phyloP scores from a whole-genome alignment of 2,329 filamentous ascomycete genomes.

The Endothia cerciana region DNA sequence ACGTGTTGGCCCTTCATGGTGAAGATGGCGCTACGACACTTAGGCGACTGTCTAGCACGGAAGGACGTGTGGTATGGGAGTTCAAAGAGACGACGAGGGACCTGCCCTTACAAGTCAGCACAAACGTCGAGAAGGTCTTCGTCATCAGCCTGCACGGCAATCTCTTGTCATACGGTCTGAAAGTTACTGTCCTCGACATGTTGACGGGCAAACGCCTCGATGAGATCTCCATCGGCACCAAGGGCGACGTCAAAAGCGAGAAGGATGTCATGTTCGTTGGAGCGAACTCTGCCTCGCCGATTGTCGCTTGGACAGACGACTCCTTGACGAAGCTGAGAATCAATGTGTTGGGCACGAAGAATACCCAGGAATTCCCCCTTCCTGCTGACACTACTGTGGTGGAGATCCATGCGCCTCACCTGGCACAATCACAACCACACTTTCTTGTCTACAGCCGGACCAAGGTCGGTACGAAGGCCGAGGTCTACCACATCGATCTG shows the following conservation, averaged over 20 bases:
- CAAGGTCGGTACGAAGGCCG: conserved; percentile 72
- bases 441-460: conserved; percentile 85
- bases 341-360: conserved; percentile 69
- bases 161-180: conserved; percentile 74
- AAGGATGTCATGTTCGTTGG: conserved; percentile 75
- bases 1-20: conserved; percentile 70
- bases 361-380: conserved; percentile 58
- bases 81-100: conserved; percentile 71
- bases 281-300: conserved; percentile 73
- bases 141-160: conserved; percentile 75
- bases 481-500: conserved; percentile 82
- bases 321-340: conserved; percentile 66
- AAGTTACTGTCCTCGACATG: conserved; percentile 73
- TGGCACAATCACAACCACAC: conserved; percentile 73
- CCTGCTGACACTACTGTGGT: conserved; percentile 53
- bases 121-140: conserved; percentile 72
- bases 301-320: conserved; percentile 76
- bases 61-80: conserved; percentile 80
- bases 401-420: conserved; percentile 74
- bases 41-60: conserved; percentile 71
- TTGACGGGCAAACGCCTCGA: conserved; percentile 72
- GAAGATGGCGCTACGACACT: conserved; percentile 64
- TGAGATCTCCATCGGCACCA: conserved; percentile 73
- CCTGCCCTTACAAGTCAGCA: conserved; percentile 73
- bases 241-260: conserved; percentile 68